These are phyloP conservation scores for Epicoccum nigrum DNA, from an alignment of 2,329 filamentous ascomycete species.

Conservation along the genomic window DNA sequence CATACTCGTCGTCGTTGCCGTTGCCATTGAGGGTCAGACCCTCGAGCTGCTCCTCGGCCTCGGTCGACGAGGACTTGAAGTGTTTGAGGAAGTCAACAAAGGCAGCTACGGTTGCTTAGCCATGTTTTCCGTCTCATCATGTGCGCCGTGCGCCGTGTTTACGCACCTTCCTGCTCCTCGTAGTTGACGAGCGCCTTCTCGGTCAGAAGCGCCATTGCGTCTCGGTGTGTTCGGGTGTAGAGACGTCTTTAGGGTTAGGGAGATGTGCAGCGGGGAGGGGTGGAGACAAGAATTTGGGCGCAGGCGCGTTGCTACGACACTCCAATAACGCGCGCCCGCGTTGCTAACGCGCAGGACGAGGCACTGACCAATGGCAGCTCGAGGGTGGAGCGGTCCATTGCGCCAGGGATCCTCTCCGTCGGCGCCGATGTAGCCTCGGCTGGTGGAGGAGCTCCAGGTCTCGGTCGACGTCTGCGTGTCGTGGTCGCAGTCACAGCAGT, in stretches of 20 bases:
- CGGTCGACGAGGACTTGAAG: constrained; percentile 80
- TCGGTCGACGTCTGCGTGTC: not conserved
- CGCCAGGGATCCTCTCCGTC: constrained; percentile 28
- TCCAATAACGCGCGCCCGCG: constrained; percentile 24
- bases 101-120: constrained; percentile 62
- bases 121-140: constrained; percentile 19
- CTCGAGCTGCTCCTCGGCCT: constrained; percentile 80
- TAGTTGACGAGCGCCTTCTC: constrained; percentile 84
- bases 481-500: not conserved
- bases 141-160: constrained; percentile 13
- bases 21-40: constrained; percentile 87
- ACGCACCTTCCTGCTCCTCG: constrained; percentile 78
- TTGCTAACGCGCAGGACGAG: constrained; percentile 18
- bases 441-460: constrained; percentile 10
- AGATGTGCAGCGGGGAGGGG: constrained; percentile 25
- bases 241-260: constrained; percentile 14
- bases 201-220: constrained; percentile 82
- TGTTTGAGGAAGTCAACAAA: constrained; percentile 87
- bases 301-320: constrained; percentile 30
- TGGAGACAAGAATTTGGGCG: constrained; percentile 32
- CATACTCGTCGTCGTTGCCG: constrained; percentile 86
- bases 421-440: constrained; percentile 42
- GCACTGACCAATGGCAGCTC: too few species aligned
- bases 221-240: constrained; percentile 8
- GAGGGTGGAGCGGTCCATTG: too few species aligned